Conservation (phyloP, 768 basidiomycete genomes). For the Panaeolus cyanescens region DNA sequence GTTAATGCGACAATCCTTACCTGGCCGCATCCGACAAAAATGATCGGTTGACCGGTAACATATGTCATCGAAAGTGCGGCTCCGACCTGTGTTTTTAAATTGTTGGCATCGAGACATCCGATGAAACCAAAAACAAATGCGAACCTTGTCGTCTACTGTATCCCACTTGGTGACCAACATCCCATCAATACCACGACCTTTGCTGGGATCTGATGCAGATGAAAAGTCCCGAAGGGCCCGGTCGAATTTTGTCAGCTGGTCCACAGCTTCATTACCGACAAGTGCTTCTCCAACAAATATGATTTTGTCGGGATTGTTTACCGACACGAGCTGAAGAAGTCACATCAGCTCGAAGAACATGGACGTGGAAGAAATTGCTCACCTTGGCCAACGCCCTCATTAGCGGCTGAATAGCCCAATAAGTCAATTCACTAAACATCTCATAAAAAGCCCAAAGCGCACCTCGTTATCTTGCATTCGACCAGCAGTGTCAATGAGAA, state of each 20-base stretch:
- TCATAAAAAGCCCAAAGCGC: slow-evolving; percentile 16
- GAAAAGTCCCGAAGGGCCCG: slow-evolving; percentile 93
- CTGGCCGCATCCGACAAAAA: slow-evolving; percentile 98
- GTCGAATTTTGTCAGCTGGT: slow-evolving; percentile 97
- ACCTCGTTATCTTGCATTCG: slow-evolving; percentile 99
- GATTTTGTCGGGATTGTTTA: slow-evolving; percentile 96
- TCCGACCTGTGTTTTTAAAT: slow-evolving; percentile 69
- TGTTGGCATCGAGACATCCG: slow-evolving; percentile 4
- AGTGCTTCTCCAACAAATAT: slow-evolving; percentile 98
- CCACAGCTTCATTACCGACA: slow-evolving; percentile 98
- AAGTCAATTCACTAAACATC: slow-evolving; percentile 5
- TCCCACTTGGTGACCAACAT: slow-evolving; percentile 99
- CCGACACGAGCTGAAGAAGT: slow-evolving; percentile 71
- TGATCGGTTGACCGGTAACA: slow-evolving; percentile 96
- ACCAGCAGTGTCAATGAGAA: slow-evolving; percentile 96
- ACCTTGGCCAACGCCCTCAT: slow-evolving; percentile 99
- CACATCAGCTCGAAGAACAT: slow-evolving; percentile 2
- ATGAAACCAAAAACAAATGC: slow-evolving; percentile 16
- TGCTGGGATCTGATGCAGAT: slow-evolving; percentile 61
- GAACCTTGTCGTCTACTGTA: slow-evolving; percentile 94
- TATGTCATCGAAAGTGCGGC: slow-evolving; percentile 99
- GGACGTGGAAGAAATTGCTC: background rate
- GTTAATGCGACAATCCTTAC: slow-evolving; percentile 39
- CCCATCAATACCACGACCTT: slow-evolving; percentile 93
- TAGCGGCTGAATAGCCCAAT: slow-evolving; percentile 59